Conservation (phyloP, 2,329 filamentous ascomycete genomes). For the Colletotrichum cereale region DNA sequence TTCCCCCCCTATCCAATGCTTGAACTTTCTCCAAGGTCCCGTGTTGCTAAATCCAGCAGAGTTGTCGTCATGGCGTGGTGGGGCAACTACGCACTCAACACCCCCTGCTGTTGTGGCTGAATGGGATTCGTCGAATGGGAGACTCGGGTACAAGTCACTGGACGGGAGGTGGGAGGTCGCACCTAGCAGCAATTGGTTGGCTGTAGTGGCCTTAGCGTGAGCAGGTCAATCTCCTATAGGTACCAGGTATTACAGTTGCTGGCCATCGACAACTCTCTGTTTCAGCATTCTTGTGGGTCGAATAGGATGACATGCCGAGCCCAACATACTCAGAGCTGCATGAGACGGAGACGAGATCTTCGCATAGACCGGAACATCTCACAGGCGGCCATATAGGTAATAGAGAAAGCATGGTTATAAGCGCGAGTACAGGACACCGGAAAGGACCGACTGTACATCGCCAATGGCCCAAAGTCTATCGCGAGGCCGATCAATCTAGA, state of each 20-base stretch:
- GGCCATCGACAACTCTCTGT: not conserved
- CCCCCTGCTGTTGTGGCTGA: conserved; percentile 20
- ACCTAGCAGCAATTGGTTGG: not conserved
- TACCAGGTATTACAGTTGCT: not conserved
- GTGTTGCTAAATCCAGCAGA: conserved; percentile 34
- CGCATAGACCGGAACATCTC: not conserved
- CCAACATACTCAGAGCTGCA: conserved; percentile 5
- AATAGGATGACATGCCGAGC: conserved; percentile 8
- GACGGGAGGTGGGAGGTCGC: conserved; percentile 17
- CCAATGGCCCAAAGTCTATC: not conserved
- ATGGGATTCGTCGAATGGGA: conserved; percentile 14
- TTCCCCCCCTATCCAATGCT: conserved; percentile 8
- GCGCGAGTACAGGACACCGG: too few species aligned
- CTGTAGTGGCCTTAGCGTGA: not conserved
- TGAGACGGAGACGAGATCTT: conserved; percentile 35
- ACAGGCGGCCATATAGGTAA: too few species aligned
- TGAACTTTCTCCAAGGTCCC: conserved; percentile 26
- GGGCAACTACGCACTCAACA: not conserved
- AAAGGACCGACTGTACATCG: not conserved
- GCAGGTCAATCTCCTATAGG: not conserved
- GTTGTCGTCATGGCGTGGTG: conserved; percentile 37
- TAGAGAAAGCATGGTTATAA: not conserved
- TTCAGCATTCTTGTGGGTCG: not conserved
- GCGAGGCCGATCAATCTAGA: not conserved
- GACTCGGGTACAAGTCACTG: not conserved